These are phyloP conservation scores for Bisporella sp. DNA, from an alignment of 2,329 filamentous ascomycete species.

Conservation along the genomic window DNA sequence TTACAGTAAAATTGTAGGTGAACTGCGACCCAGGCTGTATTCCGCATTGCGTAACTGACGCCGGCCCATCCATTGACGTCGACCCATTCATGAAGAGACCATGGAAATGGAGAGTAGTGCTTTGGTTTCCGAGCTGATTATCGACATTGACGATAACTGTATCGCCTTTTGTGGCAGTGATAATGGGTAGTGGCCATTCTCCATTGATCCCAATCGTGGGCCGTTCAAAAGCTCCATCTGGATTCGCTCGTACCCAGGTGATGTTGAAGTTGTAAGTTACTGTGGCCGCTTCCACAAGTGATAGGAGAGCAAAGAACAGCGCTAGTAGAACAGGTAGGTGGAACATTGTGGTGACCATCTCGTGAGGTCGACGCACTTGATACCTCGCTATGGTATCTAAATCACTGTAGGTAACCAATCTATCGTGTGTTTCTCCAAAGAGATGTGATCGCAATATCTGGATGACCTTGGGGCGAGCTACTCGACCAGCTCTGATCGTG, in stretches of 20 bases:
- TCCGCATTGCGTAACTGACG: constrained; percentile 58
- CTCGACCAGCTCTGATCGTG: too few relatives aligned
- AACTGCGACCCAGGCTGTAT: constrained; percentile 59
- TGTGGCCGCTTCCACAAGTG: constrained; percentile 34
- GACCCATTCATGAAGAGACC: constrained; percentile 64
- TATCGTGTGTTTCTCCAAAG: too few relatives aligned
- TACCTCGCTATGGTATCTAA: too few relatives aligned
- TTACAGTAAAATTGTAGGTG: constrained; percentile 61
- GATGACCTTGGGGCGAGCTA: too few relatives aligned
- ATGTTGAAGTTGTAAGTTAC: constrained; percentile 61
- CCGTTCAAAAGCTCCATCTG: constrained; percentile 58
- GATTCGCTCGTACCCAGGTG: constrained; percentile 64
- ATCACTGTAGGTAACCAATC: too few relatives aligned
- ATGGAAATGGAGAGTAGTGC: constrained; percentile 62
- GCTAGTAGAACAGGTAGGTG: constrained; percentile 31
- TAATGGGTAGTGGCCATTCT: constrained; percentile 64
- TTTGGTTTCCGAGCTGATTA: constrained; percentile 42
- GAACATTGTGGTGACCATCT: constrained; percentile 38
- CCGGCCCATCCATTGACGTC: constrained; percentile 62
- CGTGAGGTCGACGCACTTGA: background rate
- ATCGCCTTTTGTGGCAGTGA: constrained; percentile 57
- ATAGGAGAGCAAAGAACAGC: constrained; percentile 24
- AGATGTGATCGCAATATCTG: too few relatives aligned
- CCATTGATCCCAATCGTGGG: constrained; percentile 73
- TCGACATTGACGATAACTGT: constrained; percentile 34